Conservation (phyloP, 2,329 filamentous ascomycete species). For the Akanthomyces lecanii region DNA sequence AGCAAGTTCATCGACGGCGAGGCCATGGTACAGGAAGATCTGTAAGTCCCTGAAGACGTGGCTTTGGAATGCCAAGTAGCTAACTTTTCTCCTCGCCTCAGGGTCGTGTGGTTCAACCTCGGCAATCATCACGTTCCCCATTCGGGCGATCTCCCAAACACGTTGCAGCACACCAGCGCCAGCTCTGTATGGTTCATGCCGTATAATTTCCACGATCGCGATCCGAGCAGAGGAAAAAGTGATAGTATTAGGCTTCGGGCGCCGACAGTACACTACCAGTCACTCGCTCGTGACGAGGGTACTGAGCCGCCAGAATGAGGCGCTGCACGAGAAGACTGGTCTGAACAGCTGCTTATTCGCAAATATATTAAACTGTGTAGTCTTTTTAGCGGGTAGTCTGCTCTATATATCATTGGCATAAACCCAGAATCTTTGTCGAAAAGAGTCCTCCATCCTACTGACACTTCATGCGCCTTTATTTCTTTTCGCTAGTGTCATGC, state of each 20-base stretch:
- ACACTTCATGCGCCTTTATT: background rate
- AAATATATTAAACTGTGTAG: too few species aligned
- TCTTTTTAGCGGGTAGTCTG: too few species aligned
- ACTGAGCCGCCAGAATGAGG: too few species aligned
- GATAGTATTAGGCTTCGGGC: background rate
- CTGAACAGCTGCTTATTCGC: too few species aligned
- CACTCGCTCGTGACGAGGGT: background rate
- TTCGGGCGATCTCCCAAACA: constrained; percentile 46
- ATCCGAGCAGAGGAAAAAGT: constrained; percentile 2
- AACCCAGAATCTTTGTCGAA: too few species aligned
- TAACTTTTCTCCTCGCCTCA: background rate
- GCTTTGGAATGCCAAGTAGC: constrained; percentile 36
- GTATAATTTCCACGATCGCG: constrained; percentile 7
- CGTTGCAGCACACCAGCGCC: constrained; percentile 28
- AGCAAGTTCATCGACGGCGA: constrained; percentile 42
- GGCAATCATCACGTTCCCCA: constrained; percentile 57
- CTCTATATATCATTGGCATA: too few species aligned
- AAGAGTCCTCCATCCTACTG: too few species aligned
- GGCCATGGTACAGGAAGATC: constrained; percentile 32
- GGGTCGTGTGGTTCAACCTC: constrained; percentile 48
- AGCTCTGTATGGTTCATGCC: constrained; percentile 20
- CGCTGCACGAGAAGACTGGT: too few species aligned
- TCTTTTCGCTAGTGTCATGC: background rate
- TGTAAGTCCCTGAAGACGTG: constrained; percentile 19
- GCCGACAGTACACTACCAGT: background rate